A percentile compares a stretch with the other conserved stretches of the same genome.
Conservation (phyloP, 2,329 filamentous ascomycete genomes). For the Xylaria sp. region DNA sequence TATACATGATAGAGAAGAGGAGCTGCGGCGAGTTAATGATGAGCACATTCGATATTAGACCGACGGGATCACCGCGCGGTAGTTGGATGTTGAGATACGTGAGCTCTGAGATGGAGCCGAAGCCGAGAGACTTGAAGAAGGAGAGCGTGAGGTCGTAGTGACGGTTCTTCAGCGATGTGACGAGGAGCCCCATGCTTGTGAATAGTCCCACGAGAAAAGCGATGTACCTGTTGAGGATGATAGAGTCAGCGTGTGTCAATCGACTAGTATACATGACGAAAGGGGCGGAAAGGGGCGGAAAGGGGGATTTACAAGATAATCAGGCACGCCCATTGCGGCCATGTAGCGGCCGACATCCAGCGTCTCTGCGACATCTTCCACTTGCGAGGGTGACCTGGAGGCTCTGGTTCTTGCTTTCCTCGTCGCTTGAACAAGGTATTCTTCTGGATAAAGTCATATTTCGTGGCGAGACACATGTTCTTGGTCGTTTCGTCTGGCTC, state of each 20-base stretch:
- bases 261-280: background rate
- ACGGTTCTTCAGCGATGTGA: slow-evolving; percentile 36
- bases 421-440: background rate
- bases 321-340: slow-evolving; percentile 25
- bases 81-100: slow-evolving; percentile 46
- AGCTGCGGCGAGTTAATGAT: slow-evolving; percentile 61
- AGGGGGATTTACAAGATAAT: slow-evolving; percentile 25
- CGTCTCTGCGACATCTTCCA: slow-evolving; percentile 28
- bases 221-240: slow-evolving; percentile 30
- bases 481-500: slow-evolving; percentile 42
- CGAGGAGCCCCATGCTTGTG: slow-evolving; percentile 31
- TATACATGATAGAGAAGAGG: slow-evolving; percentile 58
- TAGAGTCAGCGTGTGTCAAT: slow-evolving; percentile 5
- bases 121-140: slow-evolving; percentile 47
- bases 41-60: slow-evolving; percentile 51
- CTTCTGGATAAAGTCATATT: slow-evolving; percentile 36
- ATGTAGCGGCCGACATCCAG: slow-evolving; percentile 35
- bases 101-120: slow-evolving; percentile 46
- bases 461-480: slow-evolving; percentile 44
- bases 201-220: slow-evolving; percentile 29
- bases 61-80: slow-evolving; percentile 45
- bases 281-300: background rate
- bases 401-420: background rate
- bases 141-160: slow-evolving; percentile 37
- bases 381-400: slow-evolving; percentile 17